Evolutionary conservation across 208 protist species (phyloP).

Genomic region (Trypanosoma lewisi): DNA sequence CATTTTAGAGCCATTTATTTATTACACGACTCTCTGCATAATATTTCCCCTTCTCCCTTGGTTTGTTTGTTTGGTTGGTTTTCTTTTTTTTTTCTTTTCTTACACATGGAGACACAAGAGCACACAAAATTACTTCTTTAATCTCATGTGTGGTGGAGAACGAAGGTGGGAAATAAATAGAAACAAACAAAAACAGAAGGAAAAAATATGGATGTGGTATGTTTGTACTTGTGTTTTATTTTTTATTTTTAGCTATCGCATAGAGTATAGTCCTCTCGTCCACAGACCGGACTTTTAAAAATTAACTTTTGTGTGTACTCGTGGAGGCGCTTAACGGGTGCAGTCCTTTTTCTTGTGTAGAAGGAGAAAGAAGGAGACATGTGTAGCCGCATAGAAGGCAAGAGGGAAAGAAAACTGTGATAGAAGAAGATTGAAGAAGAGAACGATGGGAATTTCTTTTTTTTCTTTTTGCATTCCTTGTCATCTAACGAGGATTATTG

Average conservation of each 20-base stretch:
- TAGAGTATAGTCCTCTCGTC: constrained; percentile 1
- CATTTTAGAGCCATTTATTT: not conserved
- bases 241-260: not conserved
- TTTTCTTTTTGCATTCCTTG: not conserved
- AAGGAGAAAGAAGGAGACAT: not conserved
- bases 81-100: constrained; percentile 3
- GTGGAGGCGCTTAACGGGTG: constrained; percentile 3
- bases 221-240: not conserved
- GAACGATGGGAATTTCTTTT: not conserved
- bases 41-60: no score
- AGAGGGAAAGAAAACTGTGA: not conserved
- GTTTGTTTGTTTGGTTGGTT: no score
- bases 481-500: no score
- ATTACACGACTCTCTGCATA: no score
- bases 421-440: not conserved
- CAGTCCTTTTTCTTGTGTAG: not conserved
- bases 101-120: not conserved
- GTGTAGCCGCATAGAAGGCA: not conserved
- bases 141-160: no score
- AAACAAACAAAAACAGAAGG: no score
- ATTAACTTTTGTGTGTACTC: not conserved
- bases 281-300: not conserved
- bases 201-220: no score
- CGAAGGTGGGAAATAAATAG: no score
- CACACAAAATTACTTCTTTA: no score